Conservation (phyloP, 2,329 filamentous ascomycete genomes). For the Colletotrichum orchidophilum region DNA sequence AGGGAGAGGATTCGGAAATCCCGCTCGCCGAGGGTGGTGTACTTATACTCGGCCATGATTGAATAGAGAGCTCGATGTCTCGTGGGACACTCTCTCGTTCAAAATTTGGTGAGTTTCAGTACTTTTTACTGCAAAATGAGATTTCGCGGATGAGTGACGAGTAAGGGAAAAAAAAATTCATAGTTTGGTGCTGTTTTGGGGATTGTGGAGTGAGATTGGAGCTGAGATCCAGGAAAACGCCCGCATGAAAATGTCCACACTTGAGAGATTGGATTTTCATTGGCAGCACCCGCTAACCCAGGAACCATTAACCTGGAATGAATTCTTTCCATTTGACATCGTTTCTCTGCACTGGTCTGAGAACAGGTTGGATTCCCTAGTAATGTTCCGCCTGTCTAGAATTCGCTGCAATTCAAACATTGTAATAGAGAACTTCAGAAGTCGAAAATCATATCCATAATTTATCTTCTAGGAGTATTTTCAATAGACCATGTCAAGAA, state of each 20-base stretch:
- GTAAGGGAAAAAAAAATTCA: constrained; percentile 17
- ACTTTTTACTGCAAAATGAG: neutral
- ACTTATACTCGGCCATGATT: constrained; percentile 7
- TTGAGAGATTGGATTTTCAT: constrained; percentile 9
- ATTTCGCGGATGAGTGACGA: neutral
- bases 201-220: constrained; percentile 30
- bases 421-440: neutral
- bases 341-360: neutral
- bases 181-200: constrained; percentile 10
- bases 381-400: neutral
- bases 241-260: constrained; percentile 27
- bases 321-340: neutral
- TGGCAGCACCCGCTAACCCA: neutral
- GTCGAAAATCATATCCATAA: too few relatives aligned
- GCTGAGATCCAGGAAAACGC: constrained; percentile 16
- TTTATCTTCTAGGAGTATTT: too few relatives aligned
- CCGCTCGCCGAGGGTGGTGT: constrained; percentile 24
- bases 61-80: neutral
- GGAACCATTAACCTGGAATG: neutral
- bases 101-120: neutral
- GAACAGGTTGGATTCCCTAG: rapidly evolving
- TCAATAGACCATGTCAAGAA: too few relatives aligned
- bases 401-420: neutral
- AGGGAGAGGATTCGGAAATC: constrained; percentile 27
- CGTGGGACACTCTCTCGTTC: neutral